Conservation (phyloP, 2,329 filamentous ascomycete genomes). For the Cladorrhinum sp. region DNA sequence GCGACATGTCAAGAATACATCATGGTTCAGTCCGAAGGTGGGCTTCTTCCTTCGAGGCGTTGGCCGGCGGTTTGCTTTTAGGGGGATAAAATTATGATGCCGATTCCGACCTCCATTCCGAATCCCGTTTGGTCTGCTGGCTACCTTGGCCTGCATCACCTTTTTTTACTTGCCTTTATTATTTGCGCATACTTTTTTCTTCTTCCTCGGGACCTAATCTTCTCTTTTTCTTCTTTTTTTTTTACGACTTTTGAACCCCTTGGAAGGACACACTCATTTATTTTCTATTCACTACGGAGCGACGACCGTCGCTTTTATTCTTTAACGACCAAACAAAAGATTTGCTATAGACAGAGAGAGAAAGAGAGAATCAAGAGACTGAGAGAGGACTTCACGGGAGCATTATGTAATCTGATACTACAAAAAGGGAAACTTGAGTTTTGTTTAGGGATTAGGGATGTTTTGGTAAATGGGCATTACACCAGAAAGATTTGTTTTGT, state of each 20-base stretch:
- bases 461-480: slow-evolving; percentile 21
- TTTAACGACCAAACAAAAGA: slow-evolving; percentile 19
- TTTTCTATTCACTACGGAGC: neutral
- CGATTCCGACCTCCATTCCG: neutral
- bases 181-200: slow-evolving; percentile 5
- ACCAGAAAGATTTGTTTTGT: slow-evolving; percentile 15
- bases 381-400: slow-evolving; percentile 20
- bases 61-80: slow-evolving; percentile 13
- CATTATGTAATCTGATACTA: slow-evolving; percentile 27
- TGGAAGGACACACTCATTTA: neutral
- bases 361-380: slow-evolving; percentile 14
- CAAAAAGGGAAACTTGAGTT: slow-evolving; percentile 19
- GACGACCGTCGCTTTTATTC: slow-evolving; percentile 11
- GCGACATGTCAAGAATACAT: slow-evolving; percentile 24
- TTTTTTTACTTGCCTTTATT: slow-evolving; percentile 14
- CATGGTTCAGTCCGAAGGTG: slow-evolving; percentile 6
- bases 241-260: neutral
- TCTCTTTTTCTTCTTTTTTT: neutral
- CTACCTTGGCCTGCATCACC: neutral
- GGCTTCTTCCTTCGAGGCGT: slow-evolving; percentile 13
- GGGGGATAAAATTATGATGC: neutral
- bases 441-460: slow-evolving; percentile 21
- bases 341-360: slow-evolving; percentile 20
- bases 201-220: slow-evolving; percentile 3
- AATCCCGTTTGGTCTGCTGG: neutral